Base-by-base conservation (phyloP, 2,329 filamentous ascomycete species). In the Nannizziopsis barbatae region DNA sequence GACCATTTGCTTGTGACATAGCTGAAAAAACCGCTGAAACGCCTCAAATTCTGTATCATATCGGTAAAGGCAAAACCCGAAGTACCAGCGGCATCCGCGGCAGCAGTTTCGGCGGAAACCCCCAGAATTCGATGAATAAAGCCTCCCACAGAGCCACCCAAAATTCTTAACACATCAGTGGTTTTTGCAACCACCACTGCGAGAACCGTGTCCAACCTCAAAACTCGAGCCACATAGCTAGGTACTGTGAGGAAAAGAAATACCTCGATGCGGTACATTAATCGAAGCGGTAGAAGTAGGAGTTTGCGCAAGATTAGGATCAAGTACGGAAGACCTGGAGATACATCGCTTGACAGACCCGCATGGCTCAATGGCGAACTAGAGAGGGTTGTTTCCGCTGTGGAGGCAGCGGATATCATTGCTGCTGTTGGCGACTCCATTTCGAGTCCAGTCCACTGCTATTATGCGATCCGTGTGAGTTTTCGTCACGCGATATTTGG, bases 1-100 rank as follows among this genome's bases (percentile, higher is more conserved):
- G 90, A 89, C 92, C 92, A 96, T 65, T 84, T 84, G 65, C 86
- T 93, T 1, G 86, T 93, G 38, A 88, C 75, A 66, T 96, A 98
- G 58, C 81, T 84, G 66, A 96, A 89, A 50, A 96, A 80, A 52
- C 86, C 88, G 39, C 86, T 85, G 38, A 95, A 73, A 38, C 84
- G 87, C 60, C 82, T 79, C 55, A 77, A 58, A 3, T 71, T 68
- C 50, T 74, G 70, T 44, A 76, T 67, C 48, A 72, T 63, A 50
- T 73, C 68, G n/a, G 61, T 52, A 35, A 71, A 51, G 40, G 64
- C 63, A 40, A 62, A 58, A n/a, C 61, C 57, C 46, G 70, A 61
- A 11, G 61, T 58, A 31, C 54, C 56, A n/a, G 57, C 62, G 32
- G 59, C 60, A 27, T 65, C 63, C 17, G 59, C 62, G 11, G 61